A percentile compares a stretch with the other conserved stretches of the same genome.
Conservation (phyloP, 202 grass and related monocot species). For the Zizania palustris region DNA sequence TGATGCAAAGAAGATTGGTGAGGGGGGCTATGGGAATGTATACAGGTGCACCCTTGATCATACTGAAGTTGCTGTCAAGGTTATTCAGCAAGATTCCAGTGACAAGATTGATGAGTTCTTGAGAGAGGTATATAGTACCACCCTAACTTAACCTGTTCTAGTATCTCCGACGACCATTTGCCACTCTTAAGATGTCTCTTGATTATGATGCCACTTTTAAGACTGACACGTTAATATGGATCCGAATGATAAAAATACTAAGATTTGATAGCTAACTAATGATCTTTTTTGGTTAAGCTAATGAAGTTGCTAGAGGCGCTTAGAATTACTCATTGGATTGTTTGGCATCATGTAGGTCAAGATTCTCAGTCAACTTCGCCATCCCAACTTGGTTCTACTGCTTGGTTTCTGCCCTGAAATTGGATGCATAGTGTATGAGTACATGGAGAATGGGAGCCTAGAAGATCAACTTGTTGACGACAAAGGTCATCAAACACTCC, state of each 20-base stretch:
- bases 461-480: constrained; percentile 66
- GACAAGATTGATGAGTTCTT: constrained; percentile 81
- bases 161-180: no score
- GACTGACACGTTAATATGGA: no score
- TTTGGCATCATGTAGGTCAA: constrained; percentile 47
- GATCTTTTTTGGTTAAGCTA: neutral
- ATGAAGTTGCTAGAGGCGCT: constrained; percentile 1
- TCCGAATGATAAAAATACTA: no score
- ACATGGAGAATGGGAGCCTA: constrained; percentile 89
- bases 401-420: constrained; percentile 85
- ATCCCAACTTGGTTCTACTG: constrained; percentile 76
- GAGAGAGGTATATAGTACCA: constrained; percentile 61
- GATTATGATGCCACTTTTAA: no score
- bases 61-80: constrained; percentile 90
- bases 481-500: constrained; percentile 55
- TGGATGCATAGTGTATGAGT: constrained; percentile 85
- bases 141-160: neutral
- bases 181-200: no score
- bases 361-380: constrained; percentile 80
- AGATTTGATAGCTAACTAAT: neutral
- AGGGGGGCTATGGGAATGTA: constrained; percentile 88
- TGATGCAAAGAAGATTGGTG: constrained; percentile 86
- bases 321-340: neutral
- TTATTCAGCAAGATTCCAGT: constrained; percentile 76
- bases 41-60: constrained; percentile 96